Base-by-base conservation (phyloP, 169 alveolate genomes). In the Eimeria maxima region DNA sequence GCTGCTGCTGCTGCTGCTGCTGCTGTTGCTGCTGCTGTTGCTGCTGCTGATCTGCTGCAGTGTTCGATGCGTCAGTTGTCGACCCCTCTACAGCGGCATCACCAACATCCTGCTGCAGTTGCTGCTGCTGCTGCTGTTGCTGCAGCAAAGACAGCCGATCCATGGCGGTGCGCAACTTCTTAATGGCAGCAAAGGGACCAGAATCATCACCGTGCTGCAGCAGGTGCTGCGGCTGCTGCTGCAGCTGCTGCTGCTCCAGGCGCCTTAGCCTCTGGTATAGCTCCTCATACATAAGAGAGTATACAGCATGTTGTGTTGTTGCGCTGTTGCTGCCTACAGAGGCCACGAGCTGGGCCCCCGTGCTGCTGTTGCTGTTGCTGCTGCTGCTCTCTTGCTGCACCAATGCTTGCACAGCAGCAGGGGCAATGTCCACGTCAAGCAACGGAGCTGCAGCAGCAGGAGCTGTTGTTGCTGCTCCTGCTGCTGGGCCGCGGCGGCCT, bases 221-320 rank as follows among this genome's bases (percentile, higher is more conserved):
- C 74, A 22, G 74, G 29, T 5, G 27, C 20, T 65, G 74, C 13
- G 83, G 83, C 44, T 73, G 89, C 65, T 45, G 89, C 45, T 14
- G 89, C 89, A 44, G 89, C 89, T 42, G 69, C 69, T 53, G 67
- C 33, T 45, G 89, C 89, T 78, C 67, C 89, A 78, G 60, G 44
- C 89, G 89, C 44, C 45, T 63, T 67, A 78, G 89, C 89, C 89
- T 18, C 42, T 78, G 65, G 44, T 42, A 4, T 14, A 78, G 89
- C 65, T 78, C 89, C 45, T 3, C 89, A 47, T 78, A 78, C 67
- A 78, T 13, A 14, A 78, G 29, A 2, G 89, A 53, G 24, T 53
- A 78, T 38, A 78, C 42, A 20, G 67, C 89, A 11, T 78, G 89
- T 7, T 20, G 47, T 27, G 89, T 78, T 42, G 89, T 67, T 44